These are phyloP conservation scores for Shiraia bambusicola DNA, from an alignment of 2,329 filamentous ascomycete species.

Conservation along the genomic window DNA sequence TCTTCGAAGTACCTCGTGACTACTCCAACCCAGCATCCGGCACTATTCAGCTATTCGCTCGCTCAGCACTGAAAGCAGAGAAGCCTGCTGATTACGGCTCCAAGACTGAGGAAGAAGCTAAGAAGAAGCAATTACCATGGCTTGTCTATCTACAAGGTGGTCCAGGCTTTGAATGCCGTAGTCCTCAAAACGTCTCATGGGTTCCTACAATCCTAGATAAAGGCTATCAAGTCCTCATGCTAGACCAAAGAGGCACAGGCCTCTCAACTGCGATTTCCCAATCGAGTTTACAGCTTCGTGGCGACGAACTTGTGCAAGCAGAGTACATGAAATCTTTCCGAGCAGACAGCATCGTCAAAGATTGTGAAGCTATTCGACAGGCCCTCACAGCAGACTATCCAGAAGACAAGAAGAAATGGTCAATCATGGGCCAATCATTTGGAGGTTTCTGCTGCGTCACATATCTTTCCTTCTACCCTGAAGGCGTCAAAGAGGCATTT, in stretches of 20 bases:
- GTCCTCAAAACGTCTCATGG: slow-evolving; percentile 72
- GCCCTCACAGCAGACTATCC: slow-evolving; percentile 71
- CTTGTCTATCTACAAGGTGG: slow-evolving; percentile 80
- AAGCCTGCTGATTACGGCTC: slow-evolving; percentile 54
- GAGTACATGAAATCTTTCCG: slow-evolving; percentile 82
- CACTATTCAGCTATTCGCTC: slow-evolving; percentile 74
- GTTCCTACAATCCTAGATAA: slow-evolving; percentile 71
- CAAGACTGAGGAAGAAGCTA: slow-evolving; percentile 54
- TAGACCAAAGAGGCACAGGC: slow-evolving; percentile 92
- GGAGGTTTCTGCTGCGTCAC: slow-evolving; percentile 84
- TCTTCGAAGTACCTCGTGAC: slow-evolving; percentile 84
- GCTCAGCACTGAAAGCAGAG: slow-evolving; percentile 69
- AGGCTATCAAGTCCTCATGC: slow-evolving; percentile 78
- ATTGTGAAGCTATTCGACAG: slow-evolving; percentile 82
- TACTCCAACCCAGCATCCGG: slow-evolving; percentile 63
- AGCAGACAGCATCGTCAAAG: slow-evolving; percentile 85
- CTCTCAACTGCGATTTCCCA: slow-evolving; percentile 78
- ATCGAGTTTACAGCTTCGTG: slow-evolving; percentile 66
- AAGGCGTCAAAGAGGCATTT: slow-evolving; percentile 78
- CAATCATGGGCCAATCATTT: slow-evolving; percentile 86
- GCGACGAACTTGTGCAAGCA: slow-evolving; percentile 67
- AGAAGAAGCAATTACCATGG: slow-evolving; percentile 58
- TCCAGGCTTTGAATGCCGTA: slow-evolving; percentile 73
- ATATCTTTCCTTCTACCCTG: slow-evolving; percentile 78
- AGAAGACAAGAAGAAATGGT: slow-evolving; percentile 74